Evolutionary conservation across 306 rosid species (phyloP).

Genomic region (Cicer chorassanicum): DNA sequence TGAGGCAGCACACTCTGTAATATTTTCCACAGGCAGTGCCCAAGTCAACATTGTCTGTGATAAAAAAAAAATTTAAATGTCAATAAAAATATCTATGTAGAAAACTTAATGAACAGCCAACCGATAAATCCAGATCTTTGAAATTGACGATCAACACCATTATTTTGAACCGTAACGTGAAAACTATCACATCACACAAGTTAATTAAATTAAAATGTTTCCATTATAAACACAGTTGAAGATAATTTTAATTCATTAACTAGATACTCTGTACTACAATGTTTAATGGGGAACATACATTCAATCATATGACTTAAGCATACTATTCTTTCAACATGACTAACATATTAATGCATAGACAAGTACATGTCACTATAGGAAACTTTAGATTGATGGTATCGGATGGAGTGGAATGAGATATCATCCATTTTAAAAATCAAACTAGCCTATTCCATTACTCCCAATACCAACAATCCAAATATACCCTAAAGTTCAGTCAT

Average conservation of each 20-base stretch:
- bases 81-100: not conserved
- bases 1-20: conserved; percentile 91
- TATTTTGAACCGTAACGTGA: not conserved
- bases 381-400: not conserved
- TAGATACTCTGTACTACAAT: too few relatives aligned
- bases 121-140: not conserved
- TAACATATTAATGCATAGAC: not conserved
- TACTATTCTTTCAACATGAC: not conserved
- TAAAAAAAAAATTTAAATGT: not conserved
- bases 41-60: conserved; percentile 75
- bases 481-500: not conserved
- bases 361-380: not conserved
- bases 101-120: not conserved
- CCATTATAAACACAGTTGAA: not conserved
- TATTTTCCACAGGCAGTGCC: conserved; percentile 89
- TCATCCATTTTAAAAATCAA: not conserved
- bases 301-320: not conserved
- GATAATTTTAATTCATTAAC: not conserved
- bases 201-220: not conserved
- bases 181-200: not conserved
- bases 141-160: not conserved
- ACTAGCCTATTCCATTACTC: too few relatives aligned
- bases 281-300: not conserved
- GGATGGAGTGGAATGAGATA: not conserved
- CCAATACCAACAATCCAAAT: not conserved